Conservation (phyloP, 2,329 filamentous ascomycete species). For the Basipetospora chlamydospora region DNA sequence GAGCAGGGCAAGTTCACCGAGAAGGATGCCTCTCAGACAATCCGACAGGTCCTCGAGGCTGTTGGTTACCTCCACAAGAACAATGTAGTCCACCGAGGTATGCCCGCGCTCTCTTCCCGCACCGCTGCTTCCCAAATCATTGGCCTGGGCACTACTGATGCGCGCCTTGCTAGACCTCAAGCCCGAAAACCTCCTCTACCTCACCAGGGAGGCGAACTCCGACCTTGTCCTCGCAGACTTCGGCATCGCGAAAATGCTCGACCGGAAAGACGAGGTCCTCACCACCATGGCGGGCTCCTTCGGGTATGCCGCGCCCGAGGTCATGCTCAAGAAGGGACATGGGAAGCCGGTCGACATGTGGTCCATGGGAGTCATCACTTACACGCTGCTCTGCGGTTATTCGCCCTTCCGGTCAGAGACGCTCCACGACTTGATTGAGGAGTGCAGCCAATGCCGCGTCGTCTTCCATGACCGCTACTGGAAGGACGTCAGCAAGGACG, state of each 20-base stretch:
- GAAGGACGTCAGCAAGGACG: constrained; percentile 91
- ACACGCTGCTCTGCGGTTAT: constrained; percentile 94
- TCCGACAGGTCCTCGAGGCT: constrained; percentile 79
- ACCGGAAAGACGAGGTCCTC: constrained; percentile 76
- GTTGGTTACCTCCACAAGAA: constrained; percentile 90
- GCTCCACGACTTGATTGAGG: constrained; percentile 81
- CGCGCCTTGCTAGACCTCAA: constrained; percentile 61
- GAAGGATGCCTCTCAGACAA: constrained; percentile 92
- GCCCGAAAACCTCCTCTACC: constrained; percentile 92
- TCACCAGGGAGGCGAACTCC: constrained; percentile 62
- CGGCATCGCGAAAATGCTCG: constrained; percentile 95
- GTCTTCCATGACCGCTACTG: constrained; percentile 97
- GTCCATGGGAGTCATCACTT: constrained; percentile 97
- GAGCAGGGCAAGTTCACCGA: constrained; percentile 97
- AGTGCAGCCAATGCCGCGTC: constrained; percentile 71
- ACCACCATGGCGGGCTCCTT: constrained; percentile 99
- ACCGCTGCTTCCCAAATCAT: background rate
- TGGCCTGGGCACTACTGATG: background rate
- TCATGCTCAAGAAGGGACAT: constrained; percentile 95
- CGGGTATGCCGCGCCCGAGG: constrained; percentile 91
- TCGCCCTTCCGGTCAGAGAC: constrained; percentile 96
- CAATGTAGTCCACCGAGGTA: constrained; percentile 91
- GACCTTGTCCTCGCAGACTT: constrained; percentile 92
- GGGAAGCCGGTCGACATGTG: constrained; percentile 99
- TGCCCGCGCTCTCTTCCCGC: constrained; percentile 7